Percentiles rank a stretch among this genome's conserved stretches.
Conservation (phyloP, 2,329 filamentous ascomycete species). For the Pyrenochaeta sp. region DNA sequence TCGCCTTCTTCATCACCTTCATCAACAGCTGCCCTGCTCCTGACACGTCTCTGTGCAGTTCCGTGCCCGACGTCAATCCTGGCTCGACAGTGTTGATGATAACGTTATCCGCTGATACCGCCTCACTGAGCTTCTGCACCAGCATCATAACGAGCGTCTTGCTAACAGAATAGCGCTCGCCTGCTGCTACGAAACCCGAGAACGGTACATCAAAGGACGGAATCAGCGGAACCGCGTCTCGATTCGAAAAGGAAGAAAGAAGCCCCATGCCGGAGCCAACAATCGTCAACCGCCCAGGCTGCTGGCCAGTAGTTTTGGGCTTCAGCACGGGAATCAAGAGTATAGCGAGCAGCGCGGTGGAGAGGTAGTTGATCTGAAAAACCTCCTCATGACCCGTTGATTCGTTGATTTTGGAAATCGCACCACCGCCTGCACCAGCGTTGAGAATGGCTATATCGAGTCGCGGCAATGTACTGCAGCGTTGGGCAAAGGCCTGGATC, state of each 20-base stretch:
- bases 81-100: constrained; percentile 60
- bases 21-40: constrained; percentile 38
- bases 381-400: constrained; percentile 46
- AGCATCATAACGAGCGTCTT: constrained; percentile 32
- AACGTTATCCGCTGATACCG: constrained; percentile 28
- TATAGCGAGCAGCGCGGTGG: constrained; percentile 61
- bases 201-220: constrained; percentile 23
- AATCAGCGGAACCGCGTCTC: constrained; percentile 15
- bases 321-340: constrained; percentile 53
- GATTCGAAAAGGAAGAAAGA: constrained; percentile 11
- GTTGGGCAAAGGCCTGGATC: constrained; percentile 27
- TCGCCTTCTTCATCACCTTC: constrained; percentile 20
- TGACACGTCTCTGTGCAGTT: constrained; percentile 38
- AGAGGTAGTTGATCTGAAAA: constrained; percentile 65
- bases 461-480: constrained; percentile 13
- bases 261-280: constrained; percentile 8
- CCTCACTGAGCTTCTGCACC: constrained; percentile 18
- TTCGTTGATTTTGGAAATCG: constrained; percentile 21
- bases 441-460: constrained; percentile 46
- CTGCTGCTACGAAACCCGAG: constrained; percentile 4
- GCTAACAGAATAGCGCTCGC: constrained; percentile 23
- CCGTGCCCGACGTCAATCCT: constrained; percentile 55
- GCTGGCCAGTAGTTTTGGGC: constrained; percentile 1
- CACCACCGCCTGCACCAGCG: constrained; percentile 34
- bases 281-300: constrained; percentile 20